Evolutionary conservation across 225 moss, liverwort and hornwort genomes (phyloP).

Genomic region (Sphagnum tenellum): DNA sequence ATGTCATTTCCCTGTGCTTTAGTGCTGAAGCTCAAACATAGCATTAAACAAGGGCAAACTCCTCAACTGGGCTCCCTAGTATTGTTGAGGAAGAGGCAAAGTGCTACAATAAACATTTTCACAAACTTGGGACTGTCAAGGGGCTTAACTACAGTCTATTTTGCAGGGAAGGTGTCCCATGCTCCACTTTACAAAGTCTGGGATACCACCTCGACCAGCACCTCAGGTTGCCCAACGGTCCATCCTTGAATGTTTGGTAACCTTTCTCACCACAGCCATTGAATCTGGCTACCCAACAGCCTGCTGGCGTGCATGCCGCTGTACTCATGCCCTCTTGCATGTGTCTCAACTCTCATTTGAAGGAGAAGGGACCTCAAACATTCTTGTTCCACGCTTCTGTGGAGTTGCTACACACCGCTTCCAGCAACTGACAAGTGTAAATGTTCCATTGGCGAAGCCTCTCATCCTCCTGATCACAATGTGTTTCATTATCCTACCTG

Average conservation of each 20-base stretch:
- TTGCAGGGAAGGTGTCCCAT: constrained; percentile 72
- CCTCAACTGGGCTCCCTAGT: no score
- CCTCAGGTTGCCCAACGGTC: constrained; percentile 35
- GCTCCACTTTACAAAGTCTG: constrained; percentile 54
- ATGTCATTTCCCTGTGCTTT: no score
- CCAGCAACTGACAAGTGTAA: constrained; percentile 46
- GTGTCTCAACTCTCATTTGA: constrained; percentile 66
- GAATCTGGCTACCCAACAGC: constrained; percentile 71
- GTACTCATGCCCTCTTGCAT: constrained; percentile 72
- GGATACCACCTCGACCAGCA: constrained; percentile 34
- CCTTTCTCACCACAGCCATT: constrained; percentile 64
- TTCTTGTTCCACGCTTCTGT: constrained; percentile 48
- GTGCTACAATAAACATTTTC: no score
- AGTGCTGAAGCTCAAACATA: no score
- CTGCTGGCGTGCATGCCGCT: constrained; percentile 82
- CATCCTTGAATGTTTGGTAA: constrained; percentile 58
- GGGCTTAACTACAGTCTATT: neutral
- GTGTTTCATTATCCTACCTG: constrained; percentile 59
- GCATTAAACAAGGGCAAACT: no score
- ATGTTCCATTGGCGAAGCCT: constrained; percentile 67
- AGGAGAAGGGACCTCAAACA: constrained; percentile 65
- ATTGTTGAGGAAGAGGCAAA: no score
- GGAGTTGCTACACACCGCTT: constrained; percentile 52
- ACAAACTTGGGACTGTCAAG: no score
- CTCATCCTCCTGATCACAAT: constrained; percentile 62